Conservation (phyloP, 345 rosid species). For the Schrenkiella parvula region DNA sequence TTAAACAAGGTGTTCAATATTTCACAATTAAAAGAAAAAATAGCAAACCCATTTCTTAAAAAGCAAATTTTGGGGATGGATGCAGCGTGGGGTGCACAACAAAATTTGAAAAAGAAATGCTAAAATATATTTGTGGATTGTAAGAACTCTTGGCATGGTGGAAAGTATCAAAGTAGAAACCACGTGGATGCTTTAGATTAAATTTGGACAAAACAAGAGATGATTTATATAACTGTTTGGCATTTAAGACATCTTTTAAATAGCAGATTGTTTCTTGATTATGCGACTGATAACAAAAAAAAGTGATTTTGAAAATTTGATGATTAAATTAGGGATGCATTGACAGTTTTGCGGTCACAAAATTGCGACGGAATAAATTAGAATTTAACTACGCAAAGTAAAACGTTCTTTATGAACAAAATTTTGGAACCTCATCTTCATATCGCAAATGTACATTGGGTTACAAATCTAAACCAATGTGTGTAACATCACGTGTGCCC, state of each 20-base stretch:
- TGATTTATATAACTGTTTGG: neutral
- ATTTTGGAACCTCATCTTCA: neutral
- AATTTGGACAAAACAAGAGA: slow-evolving; percentile 12
- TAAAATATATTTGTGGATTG: slow-evolving; percentile 13
- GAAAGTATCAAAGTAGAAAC: slow-evolving; percentile 26
- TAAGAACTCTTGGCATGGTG: slow-evolving; percentile 18
- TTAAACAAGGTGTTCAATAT: neutral
- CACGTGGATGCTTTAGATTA: slow-evolving; percentile 48
- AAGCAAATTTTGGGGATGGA: slow-evolving; percentile 31
- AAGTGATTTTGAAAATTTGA: neutral
- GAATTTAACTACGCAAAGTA: neutral
- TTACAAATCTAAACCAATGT: neutral
- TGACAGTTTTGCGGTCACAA: neutral
- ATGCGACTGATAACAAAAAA: slow-evolving; percentile 2
- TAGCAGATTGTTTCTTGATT: neutral
- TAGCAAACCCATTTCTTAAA: neutral
- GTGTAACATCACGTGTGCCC: neutral
- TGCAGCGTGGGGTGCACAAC: slow-evolving; percentile 22
- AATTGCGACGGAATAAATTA: neutral
- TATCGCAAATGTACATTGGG: neutral
- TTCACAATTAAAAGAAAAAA: neutral
- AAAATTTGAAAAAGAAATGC: neutral
- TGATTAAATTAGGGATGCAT: neutral
- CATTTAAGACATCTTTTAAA: slow-evolving; percentile 3
- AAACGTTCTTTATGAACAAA: neutral